Base-by-base conservation (phyloP, 495 filamentous ascomycete genomes). In the Talaromyces proteolyticus region DNA sequence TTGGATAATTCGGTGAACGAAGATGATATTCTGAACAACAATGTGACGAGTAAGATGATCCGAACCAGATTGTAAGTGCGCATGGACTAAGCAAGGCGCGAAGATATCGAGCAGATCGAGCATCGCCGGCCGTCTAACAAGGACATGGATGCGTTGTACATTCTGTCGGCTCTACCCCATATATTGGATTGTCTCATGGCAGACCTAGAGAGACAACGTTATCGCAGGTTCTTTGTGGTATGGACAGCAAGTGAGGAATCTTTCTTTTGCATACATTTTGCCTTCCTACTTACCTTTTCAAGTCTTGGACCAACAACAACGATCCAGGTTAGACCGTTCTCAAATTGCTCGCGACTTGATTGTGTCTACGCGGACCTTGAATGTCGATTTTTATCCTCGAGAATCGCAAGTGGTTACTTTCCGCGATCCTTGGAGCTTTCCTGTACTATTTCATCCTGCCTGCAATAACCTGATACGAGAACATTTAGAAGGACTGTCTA, bases 331-430 rank as follows among this genome's bases (percentile, higher is more conserved):
- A 40, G 81, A 87, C 50, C 69, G 77, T 26, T 81, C 73, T 7
- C 60, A 66, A 38, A 73, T 76, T 52, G 87, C 85, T 36, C 79
- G 83, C 42, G 77, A 86, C 47, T 83, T 86, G 57, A 88, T 96
- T 57, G 84, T 77, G 8, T 77, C 74, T 38, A 84, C 87, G 58
- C 78, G 80, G 34, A 83, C 86, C 14, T 75, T 97, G 53, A 87
- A 88, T 29, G 73, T 95, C 64, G 87, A 95, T 64, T 98, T 80
- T 64, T 92, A 82, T 63, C 91, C 93, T 19, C 81, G 88, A 50
- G 93, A 98, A 70, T 95, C 94, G 11, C 88, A 89, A 58, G 67
- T 98, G 25, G 72, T 96, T 53, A 95, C 89, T 1, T 95, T 97
- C 54, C 77, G 87, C 49, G 93, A 97, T 64, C 92, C 94, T 1